These are phyloP conservation scores for Flaveria sonorensis DNA, from an alignment of 129 eudicot species.

Conservation along the genomic window DNA sequence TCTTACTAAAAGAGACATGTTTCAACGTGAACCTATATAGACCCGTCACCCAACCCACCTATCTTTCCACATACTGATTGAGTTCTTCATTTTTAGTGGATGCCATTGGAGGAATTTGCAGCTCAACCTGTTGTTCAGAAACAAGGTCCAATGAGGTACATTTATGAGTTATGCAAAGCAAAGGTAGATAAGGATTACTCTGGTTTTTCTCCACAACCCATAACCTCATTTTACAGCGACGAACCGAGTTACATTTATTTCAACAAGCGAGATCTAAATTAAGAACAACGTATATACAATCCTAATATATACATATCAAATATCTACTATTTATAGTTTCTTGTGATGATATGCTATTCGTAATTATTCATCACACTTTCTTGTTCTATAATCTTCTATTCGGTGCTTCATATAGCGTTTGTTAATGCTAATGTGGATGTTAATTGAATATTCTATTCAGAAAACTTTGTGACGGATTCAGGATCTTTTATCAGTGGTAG, in stretches of 20 bases:
- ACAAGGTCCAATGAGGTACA: conserved; percentile 41
- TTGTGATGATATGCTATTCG: background rate
- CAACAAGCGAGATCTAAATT: conserved; percentile 41
- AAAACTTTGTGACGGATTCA: background rate
- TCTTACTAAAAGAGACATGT: background rate
- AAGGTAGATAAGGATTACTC: conserved; percentile 51
- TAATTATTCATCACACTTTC: conserved; percentile 1
- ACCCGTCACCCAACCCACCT: background rate
- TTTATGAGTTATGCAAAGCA: conserved; percentile 45
- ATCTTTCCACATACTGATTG: background rate
- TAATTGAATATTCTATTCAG: background rate
- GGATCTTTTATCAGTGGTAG: background rate
- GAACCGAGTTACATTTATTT: conserved; percentile 45
- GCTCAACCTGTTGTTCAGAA: conserved; percentile 54
- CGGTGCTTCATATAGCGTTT: background rate
- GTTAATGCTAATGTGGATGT: background rate
- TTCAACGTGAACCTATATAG: too few species aligned
- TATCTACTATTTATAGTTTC: conserved; percentile 10
- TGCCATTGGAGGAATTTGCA: conserved; percentile 62
- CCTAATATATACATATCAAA: conserved; percentile 1
- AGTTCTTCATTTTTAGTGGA: conserved; percentile 46
- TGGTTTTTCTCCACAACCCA: conserved; percentile 52
- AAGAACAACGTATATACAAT: background rate
- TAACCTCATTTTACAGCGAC: conserved; percentile 41
- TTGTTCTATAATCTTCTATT: background rate